Evolutionary conservation across 108 stramenopile species (phyloP), one percentile per base, ranked within the genome.

Genomic region (Aurantiochytrium sp.): DNA sequence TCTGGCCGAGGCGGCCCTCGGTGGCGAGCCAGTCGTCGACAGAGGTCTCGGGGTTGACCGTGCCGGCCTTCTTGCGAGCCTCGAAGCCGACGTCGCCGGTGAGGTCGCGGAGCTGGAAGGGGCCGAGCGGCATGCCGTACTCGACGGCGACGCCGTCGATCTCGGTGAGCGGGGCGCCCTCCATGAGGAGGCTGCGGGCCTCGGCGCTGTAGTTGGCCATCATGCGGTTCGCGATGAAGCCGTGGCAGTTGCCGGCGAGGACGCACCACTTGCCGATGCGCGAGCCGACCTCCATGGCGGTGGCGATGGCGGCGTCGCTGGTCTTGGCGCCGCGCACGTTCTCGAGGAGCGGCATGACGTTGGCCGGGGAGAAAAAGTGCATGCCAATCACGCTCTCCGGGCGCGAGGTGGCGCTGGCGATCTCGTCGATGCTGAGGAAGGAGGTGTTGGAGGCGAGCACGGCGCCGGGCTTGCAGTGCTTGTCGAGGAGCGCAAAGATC

Each of bases 201-300:
- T 97, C 97, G 21, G 93, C 89, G 12, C 93, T 89, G 87, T 96
- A 96, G n/a, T 96, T 95, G 55, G 93, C 90, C 87, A 98, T 85
- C 95, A 98, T 94, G 53, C 98, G 95, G 91, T 99, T 99, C 52
- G 97, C 98, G 55, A 98, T 96, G 89, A 99, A 99, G 6, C 98
- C 98, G 92, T 97, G 95, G 88, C 97, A 98, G 89, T 99, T 98
- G 21, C 97, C 97, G 22, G 97, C 98, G 3, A 96, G 93, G 27
- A 99, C 97, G 34, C 96, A 96, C 87, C 94, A 81, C 93, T 99
- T 99, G 86, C 93, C 91, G 55, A 99, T 95, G 4, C 89, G 92
- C 86, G 96, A 97, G 52, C 95, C 96, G 39, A 96, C 54, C 0
- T 90, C 89, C 91, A 92, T 90, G 27, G 89, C 89, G 65, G 95